phyloP scores from a whole-genome alignment of 225 moss, liverwort and hornwort genomes.

The Antitrichia curtipendula region DNA sequence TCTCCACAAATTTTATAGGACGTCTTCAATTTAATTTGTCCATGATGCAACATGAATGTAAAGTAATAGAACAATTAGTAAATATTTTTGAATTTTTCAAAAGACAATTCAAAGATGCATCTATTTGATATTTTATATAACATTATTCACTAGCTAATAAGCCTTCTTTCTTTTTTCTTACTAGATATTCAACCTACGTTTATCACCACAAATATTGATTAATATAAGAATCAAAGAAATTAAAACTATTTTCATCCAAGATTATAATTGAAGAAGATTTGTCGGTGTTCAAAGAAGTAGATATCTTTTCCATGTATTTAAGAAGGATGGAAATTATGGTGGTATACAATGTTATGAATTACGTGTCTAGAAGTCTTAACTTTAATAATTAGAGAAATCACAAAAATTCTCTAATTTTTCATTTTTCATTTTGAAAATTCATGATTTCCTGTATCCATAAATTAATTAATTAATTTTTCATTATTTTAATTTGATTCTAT shows the following conservation, averaged over 20 bases:
- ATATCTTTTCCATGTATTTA: neutral
- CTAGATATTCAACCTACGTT: rapidly evolving
- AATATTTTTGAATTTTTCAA: neutral
- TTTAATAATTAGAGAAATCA: neutral
- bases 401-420: rapidly evolving
- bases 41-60: neutral
- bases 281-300: rapidly evolving
- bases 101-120: neutral
- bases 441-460: neutral
- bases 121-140: neutral
- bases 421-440: neutral
- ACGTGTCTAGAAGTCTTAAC: neutral
- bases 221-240: neutral
- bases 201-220: neutral
- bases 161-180: neutral
- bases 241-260: neutral
- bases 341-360: neutral
- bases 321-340: rapidly evolving
- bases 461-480: neutral
- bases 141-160: neutral
- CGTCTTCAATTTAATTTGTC: neutral
- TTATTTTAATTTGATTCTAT: neutral
- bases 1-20: too few relatives aligned
- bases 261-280: neutral
- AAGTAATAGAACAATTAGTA: neutral